These are phyloP conservation scores for Sporothrix sp. DNA, from an alignment of 2,329 filamentous ascomycete genomes.

Conservation along the genomic window DNA sequence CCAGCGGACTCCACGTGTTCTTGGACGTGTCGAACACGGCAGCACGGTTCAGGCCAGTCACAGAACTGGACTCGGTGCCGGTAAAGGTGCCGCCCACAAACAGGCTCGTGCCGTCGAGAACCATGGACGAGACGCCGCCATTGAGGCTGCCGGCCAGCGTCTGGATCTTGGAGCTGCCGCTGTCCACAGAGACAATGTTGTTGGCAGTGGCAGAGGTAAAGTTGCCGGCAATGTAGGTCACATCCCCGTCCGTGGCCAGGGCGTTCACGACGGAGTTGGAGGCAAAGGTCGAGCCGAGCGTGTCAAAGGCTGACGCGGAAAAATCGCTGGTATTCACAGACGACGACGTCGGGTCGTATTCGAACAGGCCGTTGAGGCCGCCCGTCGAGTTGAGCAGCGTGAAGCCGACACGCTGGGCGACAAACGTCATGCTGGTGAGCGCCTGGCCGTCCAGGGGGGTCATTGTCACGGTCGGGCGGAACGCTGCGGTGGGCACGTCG, in stretches of 20 bases:
- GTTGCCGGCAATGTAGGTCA: conserved; percentile 72
- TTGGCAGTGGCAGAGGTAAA: conserved; percentile 59
- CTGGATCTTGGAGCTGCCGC: conserved; percentile 51
- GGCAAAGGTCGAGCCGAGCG: conserved; percentile 61
- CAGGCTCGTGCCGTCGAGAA: conserved; percentile 53
- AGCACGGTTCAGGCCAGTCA: conserved; percentile 60
- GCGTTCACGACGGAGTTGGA: conserved; percentile 57
- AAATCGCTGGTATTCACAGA: conserved; percentile 53
- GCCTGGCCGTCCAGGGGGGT: conserved; percentile 56
- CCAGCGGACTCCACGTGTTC: conserved; percentile 67
- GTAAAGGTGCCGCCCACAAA: conserved; percentile 84
- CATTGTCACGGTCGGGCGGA: conserved; percentile 73
- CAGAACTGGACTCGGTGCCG: conserved; percentile 53
- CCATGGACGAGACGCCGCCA: conserved; percentile 62
- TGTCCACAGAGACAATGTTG: conserved; percentile 69
- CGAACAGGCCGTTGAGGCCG: conserved; percentile 81
- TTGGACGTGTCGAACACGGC: conserved; percentile 63
- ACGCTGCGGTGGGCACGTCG: conserved; percentile 61
- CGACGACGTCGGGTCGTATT: conserved; percentile 62
- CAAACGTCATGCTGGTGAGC: conserved; percentile 57
- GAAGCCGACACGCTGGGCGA: conserved; percentile 84
- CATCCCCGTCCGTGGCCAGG: conserved; percentile 54
- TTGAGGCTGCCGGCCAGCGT: conserved; percentile 67
- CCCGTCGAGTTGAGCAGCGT: conserved; percentile 62
- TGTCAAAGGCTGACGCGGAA: conserved; percentile 62